These are phyloP conservation scores for Naganishia antarctica DNA, from an alignment of 768 basidiomycete genomes.

Conservation along the genomic window DNA sequence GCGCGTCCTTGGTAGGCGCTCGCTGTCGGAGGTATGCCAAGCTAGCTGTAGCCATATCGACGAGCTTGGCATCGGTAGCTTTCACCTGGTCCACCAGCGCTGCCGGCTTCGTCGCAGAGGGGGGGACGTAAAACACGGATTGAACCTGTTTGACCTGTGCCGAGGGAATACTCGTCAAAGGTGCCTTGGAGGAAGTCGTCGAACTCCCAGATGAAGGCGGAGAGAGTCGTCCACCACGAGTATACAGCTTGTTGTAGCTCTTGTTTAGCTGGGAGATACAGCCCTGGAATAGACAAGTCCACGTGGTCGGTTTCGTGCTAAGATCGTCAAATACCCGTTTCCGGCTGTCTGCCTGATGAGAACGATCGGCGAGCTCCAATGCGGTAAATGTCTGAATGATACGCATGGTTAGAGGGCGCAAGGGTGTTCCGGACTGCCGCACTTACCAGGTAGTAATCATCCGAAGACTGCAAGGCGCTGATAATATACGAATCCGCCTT, in stretches of 20 bases:
- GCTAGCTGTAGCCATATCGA: not conserved
- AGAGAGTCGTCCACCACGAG: not conserved
- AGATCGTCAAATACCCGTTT: conserved; percentile 22
- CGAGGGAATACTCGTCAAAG: conserved; percentile 8
- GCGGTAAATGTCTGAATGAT: conserved; percentile 41
- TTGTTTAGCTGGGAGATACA: conserved; percentile 14
- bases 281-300: conserved; percentile 17
- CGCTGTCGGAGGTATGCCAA: conserved; percentile 6
- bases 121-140: conserved; percentile 13
- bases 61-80: conserved; percentile 14
- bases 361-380: conserved; percentile 41
- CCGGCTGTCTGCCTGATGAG: conserved; percentile 28
- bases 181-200: not conserved
- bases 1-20: conserved; percentile 1
- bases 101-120: conserved; percentile 10
- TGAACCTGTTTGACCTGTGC: conserved; percentile 14
- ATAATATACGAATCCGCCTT: conserved; percentile 42
- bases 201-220: not conserved
- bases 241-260: conserved; percentile 5
- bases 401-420: not conserved
- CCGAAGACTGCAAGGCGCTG: conserved; percentile 36
- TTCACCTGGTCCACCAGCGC: conserved; percentile 11
- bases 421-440: not conserved
- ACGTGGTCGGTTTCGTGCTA: conserved; percentile 20
- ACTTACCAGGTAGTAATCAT: conserved; percentile 41